Conservation (phyloP, 768 basidiomycete species). For the Trametes punicea region DNA sequence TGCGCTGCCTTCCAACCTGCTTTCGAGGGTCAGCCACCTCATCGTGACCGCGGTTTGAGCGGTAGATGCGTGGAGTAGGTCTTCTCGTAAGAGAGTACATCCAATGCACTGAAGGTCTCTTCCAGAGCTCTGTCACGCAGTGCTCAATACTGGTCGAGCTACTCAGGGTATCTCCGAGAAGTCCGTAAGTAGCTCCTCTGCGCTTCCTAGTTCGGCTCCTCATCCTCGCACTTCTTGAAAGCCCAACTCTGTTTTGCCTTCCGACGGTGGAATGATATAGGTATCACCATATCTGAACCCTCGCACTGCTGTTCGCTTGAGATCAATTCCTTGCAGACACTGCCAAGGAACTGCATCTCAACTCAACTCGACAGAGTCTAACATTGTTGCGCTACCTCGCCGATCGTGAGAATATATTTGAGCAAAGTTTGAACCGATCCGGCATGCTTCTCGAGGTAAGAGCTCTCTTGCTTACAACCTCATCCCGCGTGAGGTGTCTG, state of each 20-base stretch:
- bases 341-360: constrained; percentile 65
- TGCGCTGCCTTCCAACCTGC: constrained; percentile 34
- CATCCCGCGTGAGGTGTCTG: neutral
- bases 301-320: neutral
- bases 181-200: constrained; percentile 48
- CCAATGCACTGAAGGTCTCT: neutral
- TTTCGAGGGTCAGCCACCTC: neutral
- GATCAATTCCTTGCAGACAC: constrained; percentile 38
- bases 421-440: constrained; percentile 31
- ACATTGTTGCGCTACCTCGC: constrained; percentile 45
- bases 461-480: neutral
- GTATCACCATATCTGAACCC: constrained; percentile 31
- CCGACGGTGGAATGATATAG: constrained; percentile 71
- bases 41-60: constrained; percentile 23
- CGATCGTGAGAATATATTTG: constrained; percentile 40
- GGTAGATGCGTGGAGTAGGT: constrained; percentile 53
- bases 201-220: too few species aligned
- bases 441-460: constrained; percentile 20
- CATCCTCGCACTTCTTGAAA: constrained; percentile 29
- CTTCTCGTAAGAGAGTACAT: neutral
- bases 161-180: constrained; percentile 80
- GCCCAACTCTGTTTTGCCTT: constrained; percentile 78
- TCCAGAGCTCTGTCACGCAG: constrained; percentile 69
- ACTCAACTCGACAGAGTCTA: constrained; percentile 58
- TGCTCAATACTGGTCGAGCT: constrained; percentile 82